A percentile compares a stretch with the other conserved stretches of the same genome.
These are phyloP conservation scores for Aspergillus proliferans DNA, from an alignment of 2,329 filamentous ascomycete species.

Conservation along the genomic window DNA sequence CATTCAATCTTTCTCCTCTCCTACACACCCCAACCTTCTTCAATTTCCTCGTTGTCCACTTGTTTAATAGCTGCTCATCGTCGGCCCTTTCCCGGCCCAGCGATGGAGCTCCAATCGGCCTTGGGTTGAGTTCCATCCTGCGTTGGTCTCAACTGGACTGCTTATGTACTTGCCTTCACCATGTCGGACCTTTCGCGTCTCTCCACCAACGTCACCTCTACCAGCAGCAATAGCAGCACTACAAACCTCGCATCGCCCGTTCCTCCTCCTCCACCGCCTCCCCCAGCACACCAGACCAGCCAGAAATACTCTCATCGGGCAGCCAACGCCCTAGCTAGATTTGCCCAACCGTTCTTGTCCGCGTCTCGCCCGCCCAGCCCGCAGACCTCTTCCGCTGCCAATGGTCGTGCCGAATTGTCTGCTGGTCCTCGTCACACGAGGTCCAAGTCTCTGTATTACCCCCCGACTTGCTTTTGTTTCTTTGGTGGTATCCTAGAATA, in stretches of 20 bases:
- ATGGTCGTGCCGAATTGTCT: slow-evolving; percentile 24
- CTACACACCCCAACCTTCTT: slow-evolving; percentile 4
- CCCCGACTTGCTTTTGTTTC: slow-evolving; percentile 12
- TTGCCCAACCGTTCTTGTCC: slow-evolving; percentile 51
- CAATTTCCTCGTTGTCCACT: neutral
- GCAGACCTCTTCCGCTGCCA: slow-evolving; percentile 30
- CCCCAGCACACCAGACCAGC: slow-evolving; percentile 25
- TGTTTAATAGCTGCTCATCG: neutral
- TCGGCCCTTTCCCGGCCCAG: neutral
- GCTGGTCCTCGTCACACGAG: slow-evolving; percentile 27
- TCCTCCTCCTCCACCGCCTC: slow-evolving; percentile 30
- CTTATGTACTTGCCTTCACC: slow-evolving; percentile 6
- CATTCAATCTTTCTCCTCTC: slow-evolving; percentile 1
- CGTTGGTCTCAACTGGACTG: neutral
- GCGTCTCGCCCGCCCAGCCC: slow-evolving; percentile 50
- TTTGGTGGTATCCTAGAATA: neutral
- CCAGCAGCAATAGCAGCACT: slow-evolving; percentile 20
- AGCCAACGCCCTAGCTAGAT: slow-evolving; percentile 44
- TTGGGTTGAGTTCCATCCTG: slow-evolving; percentile 14
- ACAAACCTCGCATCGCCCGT: slow-evolving; percentile 18
- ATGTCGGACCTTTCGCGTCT: slow-evolving; percentile 25
- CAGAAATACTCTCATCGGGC: slow-evolving; percentile 40
- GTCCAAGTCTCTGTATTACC: slow-evolving; percentile 36
- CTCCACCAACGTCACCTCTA: slow-evolving; percentile 20
- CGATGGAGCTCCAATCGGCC: slow-evolving; percentile 14